phyloP scores from a whole-genome alignment of 805 yeast species.

The Saturnispora quitensis region DNA sequence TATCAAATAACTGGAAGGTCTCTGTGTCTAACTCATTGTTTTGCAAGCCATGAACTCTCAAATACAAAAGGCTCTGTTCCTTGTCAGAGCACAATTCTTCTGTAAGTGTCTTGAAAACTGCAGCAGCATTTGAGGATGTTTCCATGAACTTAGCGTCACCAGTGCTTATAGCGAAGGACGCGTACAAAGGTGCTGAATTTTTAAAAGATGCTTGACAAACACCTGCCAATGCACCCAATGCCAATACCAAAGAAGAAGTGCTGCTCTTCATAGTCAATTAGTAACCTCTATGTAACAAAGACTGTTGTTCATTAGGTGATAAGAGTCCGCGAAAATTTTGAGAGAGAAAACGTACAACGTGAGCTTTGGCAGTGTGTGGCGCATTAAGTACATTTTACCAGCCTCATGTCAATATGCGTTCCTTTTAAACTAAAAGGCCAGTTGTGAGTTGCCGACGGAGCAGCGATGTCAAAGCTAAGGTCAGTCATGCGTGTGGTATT shows the following conservation, averaged over 20 bases:
- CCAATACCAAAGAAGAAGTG: background rate
- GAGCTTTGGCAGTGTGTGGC: background rate
- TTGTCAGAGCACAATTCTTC: conserved; percentile 13
- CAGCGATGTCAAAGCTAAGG: conserved; percentile 29
- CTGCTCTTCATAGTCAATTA: conserved; percentile 31
- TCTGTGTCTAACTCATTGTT: conserved; percentile 12
- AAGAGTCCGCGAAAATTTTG: conserved; percentile 25
- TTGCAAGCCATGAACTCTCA: conserved; percentile 18
- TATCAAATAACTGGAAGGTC: conserved; percentile 7
- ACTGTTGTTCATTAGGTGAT: conserved; percentile 60
- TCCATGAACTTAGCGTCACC: conserved; percentile 15
- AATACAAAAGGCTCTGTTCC: conserved; percentile 9
- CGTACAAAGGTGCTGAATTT: conserved; percentile 27
- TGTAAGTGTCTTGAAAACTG: conserved; percentile 1
- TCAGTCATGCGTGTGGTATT: conserved; percentile 40
- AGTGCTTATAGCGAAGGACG: conserved; percentile 11
- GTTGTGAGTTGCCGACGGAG: background rate
- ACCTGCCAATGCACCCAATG: background rate
- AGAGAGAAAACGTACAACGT: conserved; percentile 44
- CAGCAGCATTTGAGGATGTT: background rate
- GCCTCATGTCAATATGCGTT: background rate
- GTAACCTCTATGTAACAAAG: conserved; percentile 44
- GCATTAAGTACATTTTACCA: background rate
- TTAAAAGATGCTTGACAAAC: conserved; percentile 6
- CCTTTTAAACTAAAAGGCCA: background rate